Percentiles rank a stretch among this genome's conserved stretches.
Conservation (phyloP, 2,329 filamentous ascomycete genomes). For the Colletotrichum godetiae region DNA sequence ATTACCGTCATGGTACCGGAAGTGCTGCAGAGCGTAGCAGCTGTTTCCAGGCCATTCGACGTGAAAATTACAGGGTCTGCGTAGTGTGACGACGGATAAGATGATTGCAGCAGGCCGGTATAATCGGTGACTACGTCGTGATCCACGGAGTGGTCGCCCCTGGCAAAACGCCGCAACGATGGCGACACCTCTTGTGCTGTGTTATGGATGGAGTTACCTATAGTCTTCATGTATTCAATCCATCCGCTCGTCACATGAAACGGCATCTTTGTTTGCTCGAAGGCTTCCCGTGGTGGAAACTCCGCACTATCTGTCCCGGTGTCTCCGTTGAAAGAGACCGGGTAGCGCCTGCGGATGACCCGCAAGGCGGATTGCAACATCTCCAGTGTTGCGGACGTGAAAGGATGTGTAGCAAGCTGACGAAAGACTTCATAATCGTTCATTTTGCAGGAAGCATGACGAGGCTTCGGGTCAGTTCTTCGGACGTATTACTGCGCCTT, state of each 20-base stretch:
- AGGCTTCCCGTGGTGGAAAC: neutral
- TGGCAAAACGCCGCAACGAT: neutral
- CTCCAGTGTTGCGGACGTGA: constrained; percentile 6
- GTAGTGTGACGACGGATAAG: neutral
- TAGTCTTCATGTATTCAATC: neutral
- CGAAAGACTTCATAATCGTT: constrained; percentile 4
- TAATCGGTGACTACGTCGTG: neutral
- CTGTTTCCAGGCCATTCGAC: neutral
- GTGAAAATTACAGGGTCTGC: neutral
- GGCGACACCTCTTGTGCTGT: neutral
- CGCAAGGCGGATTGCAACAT: constrained; percentile 9
- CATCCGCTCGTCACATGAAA: neutral
- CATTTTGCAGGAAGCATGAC: neutral
- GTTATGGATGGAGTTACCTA: neutral
- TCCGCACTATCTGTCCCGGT: neutral
- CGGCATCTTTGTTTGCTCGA: constrained; percentile 1
- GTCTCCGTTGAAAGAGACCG: neutral
- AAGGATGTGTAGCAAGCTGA: constrained; percentile 6
- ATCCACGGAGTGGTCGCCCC: neutral
- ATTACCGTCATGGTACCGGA: neutral
- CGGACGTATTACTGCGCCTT: neutral
- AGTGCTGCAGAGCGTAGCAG: neutral
- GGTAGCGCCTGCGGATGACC: constrained; percentile 6
- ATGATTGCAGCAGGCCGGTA: neutral
- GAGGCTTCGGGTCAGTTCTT: neutral